Evolutionary conservation across 176 grass and related monocot genomes (phyloP).

Genomic region (Alopecurus myosuroides): DNA sequence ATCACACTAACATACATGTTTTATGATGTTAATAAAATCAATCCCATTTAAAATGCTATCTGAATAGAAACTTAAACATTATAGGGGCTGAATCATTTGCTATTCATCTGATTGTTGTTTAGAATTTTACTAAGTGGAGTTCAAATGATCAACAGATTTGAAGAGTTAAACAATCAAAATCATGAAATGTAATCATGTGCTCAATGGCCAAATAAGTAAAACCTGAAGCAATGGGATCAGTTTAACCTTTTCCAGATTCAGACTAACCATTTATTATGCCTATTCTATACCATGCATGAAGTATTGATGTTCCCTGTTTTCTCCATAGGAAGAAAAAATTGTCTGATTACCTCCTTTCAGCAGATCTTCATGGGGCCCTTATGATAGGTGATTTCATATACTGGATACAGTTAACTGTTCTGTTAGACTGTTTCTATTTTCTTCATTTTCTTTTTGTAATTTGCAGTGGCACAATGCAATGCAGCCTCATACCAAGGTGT

Average conservation of each 20-base stretch:
- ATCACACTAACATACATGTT: not conserved
- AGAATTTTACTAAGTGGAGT: not conserved
- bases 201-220: not conserved
- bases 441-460: not conserved
- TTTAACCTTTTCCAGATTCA: not conserved
- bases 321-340: constrained; percentile 65
- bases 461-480: constrained; percentile 75
- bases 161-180: not conserved
- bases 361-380: constrained; percentile 84
- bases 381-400: constrained; percentile 50
- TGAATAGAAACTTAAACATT: not conserved
- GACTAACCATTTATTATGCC: not conserved
- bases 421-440: constrained; percentile 15
- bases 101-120: not conserved
- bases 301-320: constrained; percentile 16
- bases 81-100: not conserved
- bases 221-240: not conserved
- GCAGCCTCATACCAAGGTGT: constrained; percentile 47
- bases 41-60: not conserved
- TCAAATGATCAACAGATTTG: not conserved
- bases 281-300: constrained; percentile 2
- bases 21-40: not conserved
- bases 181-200: not conserved
- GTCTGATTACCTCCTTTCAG: constrained; percentile 57
- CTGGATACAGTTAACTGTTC: not conserved